Percentiles rank a stretch among this genome's conserved stretches.
Conservation (phyloP, 805 yeast genomes). For the Vanderwaltozyma polyspora region DNA sequence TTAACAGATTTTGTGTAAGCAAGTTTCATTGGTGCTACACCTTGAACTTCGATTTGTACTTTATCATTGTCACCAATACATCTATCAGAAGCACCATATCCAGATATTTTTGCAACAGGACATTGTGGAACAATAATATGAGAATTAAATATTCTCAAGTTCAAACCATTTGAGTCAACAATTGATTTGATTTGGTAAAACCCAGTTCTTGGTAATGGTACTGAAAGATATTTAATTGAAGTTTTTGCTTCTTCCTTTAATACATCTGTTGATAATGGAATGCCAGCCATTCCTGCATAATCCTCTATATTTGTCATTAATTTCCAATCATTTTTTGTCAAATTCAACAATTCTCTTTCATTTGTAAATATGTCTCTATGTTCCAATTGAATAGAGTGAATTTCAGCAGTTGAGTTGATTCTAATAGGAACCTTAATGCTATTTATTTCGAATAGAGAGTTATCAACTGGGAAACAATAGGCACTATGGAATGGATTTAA, state of each 20-base stretch:
- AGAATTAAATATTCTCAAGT: slow-evolving; percentile 48
- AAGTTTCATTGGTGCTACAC: slow-evolving; percentile 69
- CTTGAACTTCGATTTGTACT: slow-evolving; percentile 44
- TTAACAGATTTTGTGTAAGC: slow-evolving; percentile 40
- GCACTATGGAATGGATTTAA: slow-evolving; percentile 64
- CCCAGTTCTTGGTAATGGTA: slow-evolving; percentile 65
- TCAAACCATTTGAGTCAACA: slow-evolving; percentile 51
- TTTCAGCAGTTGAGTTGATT: slow-evolving; percentile 66
- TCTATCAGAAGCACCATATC: slow-evolving; percentile 33
- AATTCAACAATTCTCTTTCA: slow-evolving; percentile 37
- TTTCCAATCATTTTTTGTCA: slow-evolving; percentile 45
- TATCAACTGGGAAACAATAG: slow-evolving; percentile 44
- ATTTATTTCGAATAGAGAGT: slow-evolving; percentile 4
- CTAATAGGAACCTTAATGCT: slow-evolving; percentile 47
- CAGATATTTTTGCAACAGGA: slow-evolving; percentile 45
- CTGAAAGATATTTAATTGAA: slow-evolving; percentile 43
- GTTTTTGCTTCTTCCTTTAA: slow-evolving; percentile 7
- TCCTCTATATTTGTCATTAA: slow-evolving; percentile 20
- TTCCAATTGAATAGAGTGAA: slow-evolving; percentile 56
- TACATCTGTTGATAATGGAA: slow-evolving; percentile 12
- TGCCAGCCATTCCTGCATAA: slow-evolving; percentile 12
- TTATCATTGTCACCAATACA: slow-evolving; percentile 55
- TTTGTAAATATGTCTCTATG: slow-evolving; percentile 46
- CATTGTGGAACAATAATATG: slow-evolving; percentile 63
- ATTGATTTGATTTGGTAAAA: slow-evolving; percentile 62